phyloP scores from a whole-genome alignment of 495 filamentous ascomycete genomes.

The Podospora pseudocomata region DNA sequence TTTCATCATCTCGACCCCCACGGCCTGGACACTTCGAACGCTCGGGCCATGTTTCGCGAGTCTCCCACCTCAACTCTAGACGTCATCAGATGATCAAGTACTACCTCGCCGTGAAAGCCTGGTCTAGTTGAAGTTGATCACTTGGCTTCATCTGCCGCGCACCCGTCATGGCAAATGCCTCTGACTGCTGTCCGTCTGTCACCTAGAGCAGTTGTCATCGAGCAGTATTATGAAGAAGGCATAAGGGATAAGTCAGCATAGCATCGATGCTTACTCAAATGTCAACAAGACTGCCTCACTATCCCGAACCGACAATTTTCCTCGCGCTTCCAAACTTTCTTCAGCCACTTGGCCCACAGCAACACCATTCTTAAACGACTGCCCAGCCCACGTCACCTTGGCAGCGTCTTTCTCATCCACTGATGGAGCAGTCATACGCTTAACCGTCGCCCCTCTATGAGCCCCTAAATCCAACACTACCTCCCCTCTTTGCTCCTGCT shows the following conservation, averaged over 20 bases:
- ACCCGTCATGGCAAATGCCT: too few relatives aligned
- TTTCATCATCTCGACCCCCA: background rate
- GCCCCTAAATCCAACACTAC: conserved; percentile 17
- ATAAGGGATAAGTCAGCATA: too few relatives aligned
- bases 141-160: too few relatives aligned
- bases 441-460: conserved; percentile 18
- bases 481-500: background rate
- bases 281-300: conserved; percentile 22
- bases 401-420: conserved; percentile 25
- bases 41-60: background rate
- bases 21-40: background rate
- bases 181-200: background rate
- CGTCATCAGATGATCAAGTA: background rate
- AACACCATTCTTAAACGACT: conserved; percentile 22
- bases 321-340: conserved; percentile 11
- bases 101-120: background rate
- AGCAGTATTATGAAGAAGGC: too few relatives aligned
- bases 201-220: background rate
- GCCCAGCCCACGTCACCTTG: conserved; percentile 25
- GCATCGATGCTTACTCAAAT: conserved; percentile 6
- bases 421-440: conserved; percentile 23
- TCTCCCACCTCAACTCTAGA: background rate
- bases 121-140: background rate
- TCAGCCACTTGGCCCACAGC: conserved; percentile 17
- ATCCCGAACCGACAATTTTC: conserved; percentile 15